Percentiles rank a stretch among this genome's conserved stretches.
Evolutionary conservation across 495 filamentous ascomycete genomes (phyloP).

Genomic region (Penicillium daleae): DNA sequence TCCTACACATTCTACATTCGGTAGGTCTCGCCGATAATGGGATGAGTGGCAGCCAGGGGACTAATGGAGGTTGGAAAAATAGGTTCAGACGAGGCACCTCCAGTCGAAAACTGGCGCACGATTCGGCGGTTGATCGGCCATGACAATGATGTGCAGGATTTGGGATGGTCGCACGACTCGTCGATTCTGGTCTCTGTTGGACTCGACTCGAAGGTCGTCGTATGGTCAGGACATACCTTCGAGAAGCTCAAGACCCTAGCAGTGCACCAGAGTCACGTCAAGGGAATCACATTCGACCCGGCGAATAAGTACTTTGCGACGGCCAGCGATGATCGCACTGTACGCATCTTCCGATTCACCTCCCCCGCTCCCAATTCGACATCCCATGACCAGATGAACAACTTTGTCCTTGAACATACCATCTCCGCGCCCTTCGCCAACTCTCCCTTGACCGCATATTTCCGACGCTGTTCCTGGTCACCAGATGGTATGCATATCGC

Average conservation of each 20-base stretch:
- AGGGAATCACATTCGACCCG: slow-evolving; percentile 97
- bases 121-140: slow-evolving; percentile 90
- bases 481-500: slow-evolving; percentile 97
- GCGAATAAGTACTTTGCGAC: slow-evolving; percentile 99
- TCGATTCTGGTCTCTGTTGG: slow-evolving; percentile 95
- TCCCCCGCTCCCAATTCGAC: slow-evolving; percentile 90
- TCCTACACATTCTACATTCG: slow-evolving; percentile 75
- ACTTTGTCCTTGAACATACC: slow-evolving; percentile 87
- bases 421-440: slow-evolving; percentile 83
- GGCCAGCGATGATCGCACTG: slow-evolving; percentile 92
- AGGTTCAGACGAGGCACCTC: slow-evolving; percentile 89
- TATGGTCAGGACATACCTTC: slow-evolving; percentile 97
- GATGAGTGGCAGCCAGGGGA: background rate
- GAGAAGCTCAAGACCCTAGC: slow-evolving; percentile 94
- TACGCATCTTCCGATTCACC: slow-evolving; percentile 95
- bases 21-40: slow-evolving; percentile 48
- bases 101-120: slow-evolving; percentile 96
- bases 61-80: slow-evolving; percentile 17
- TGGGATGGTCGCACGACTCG: slow-evolving; percentile 96
- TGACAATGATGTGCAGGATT: slow-evolving; percentile 97
- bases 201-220: slow-evolving; percentile 94
- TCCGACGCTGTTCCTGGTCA: slow-evolving; percentile 94
- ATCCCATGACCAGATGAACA: slow-evolving; percentile 90
- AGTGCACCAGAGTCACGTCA: slow-evolving; percentile 94
- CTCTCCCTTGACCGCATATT: slow-evolving; percentile 94